Conservation (phyloP, 208 protist genomes). For the Spironucleus salmonicida region DNA sequence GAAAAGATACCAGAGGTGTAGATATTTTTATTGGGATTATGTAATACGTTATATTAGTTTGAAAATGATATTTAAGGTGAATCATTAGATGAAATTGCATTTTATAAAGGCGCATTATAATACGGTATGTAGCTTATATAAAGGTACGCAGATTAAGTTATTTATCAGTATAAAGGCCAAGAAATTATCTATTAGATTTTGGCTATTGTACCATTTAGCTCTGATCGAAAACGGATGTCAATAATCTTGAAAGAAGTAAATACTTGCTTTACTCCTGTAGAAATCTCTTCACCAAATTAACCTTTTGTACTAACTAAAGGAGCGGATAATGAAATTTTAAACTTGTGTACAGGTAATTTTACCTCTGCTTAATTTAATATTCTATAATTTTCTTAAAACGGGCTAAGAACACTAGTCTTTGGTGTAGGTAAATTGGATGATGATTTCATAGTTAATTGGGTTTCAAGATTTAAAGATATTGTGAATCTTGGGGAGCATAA, state of each 20-base stretch:
- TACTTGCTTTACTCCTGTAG: not conserved
- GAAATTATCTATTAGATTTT: not conserved
- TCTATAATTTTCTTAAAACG: not conserved
- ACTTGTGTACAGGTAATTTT: too few species aligned
- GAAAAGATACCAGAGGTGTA: not conserved
- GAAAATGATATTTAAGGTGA: conserved; percentile 41
- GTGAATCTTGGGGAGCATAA: not conserved
- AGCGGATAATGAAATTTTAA: conserved; percentile 11
- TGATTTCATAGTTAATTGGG: not conserved
- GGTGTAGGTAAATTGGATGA: not conserved
- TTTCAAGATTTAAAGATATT: not conserved
- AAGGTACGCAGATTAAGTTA: not conserved
- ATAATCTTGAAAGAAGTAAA: conserved; percentile 10
- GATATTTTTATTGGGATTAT: not conserved
- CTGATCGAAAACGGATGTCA: conserved; percentile 2
- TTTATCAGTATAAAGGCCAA: not conserved
- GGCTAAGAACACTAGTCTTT: not conserved
- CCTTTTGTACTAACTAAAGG: conserved; percentile 16
- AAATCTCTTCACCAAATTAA: not conserved
- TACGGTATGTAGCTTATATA: conserved; percentile 48
- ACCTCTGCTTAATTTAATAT: too few species aligned
- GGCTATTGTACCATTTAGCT: conserved; percentile 8
- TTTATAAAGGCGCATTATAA: conserved; percentile 70
- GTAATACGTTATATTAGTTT: not conserved
- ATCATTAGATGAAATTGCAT: conserved; percentile 69